A percentile compares a stretch with the other conserved stretches of the same genome.
Conservation (phyloP, 495 filamentous ascomycete genomes). For the Aspergillus diversus region DNA sequence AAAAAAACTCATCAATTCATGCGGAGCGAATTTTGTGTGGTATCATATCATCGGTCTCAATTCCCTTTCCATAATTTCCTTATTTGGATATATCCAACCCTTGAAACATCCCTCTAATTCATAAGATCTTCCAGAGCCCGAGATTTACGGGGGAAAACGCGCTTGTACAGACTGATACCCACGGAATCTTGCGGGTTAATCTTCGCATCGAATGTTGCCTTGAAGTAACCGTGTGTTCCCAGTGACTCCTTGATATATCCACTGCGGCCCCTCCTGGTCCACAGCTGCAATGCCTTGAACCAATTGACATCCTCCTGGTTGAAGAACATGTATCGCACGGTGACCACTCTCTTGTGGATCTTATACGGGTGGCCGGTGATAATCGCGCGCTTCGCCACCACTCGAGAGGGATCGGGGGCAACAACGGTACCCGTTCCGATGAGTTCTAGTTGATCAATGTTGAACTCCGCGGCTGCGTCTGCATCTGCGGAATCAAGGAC, state of each 20-base stretch:
- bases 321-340: slow-evolving; percentile 99
- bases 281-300: slow-evolving; percentile 95
- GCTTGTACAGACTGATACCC: slow-evolving; percentile 91
- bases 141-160: slow-evolving; percentile 81
- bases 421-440: slow-evolving; percentile 86
- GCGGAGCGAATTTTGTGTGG: slow-evolving; percentile 30
- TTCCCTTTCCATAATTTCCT: too few relatives aligned
- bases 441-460: slow-evolving; percentile 58
- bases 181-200: slow-evolving; percentile 94
- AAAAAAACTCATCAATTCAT: slow-evolving; percentile 35
- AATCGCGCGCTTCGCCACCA: slow-evolving; percentile 92
- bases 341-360: slow-evolving; percentile 96
- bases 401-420: slow-evolving; percentile 73
- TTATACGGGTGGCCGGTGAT: slow-evolving; percentile 96
- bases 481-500: slow-evolving; percentile 43
- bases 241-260: slow-evolving; percentile 92
- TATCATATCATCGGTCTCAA: slow-evolving; percentile 30
- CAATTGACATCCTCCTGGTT: slow-evolving; percentile 90
- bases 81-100: too few relatives aligned
- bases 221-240: slow-evolving; percentile 98
- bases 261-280: slow-evolving; percentile 85
- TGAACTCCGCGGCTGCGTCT: slow-evolving; percentile 24
- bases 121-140: slow-evolving; percentile 51
- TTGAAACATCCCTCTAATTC: slow-evolving; percentile 16
- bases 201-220: slow-evolving; percentile 93